Base-by-base conservation (phyloP, 1,284 basidiomycete species). In the Cutaneotrichosporon sp. region DNA sequence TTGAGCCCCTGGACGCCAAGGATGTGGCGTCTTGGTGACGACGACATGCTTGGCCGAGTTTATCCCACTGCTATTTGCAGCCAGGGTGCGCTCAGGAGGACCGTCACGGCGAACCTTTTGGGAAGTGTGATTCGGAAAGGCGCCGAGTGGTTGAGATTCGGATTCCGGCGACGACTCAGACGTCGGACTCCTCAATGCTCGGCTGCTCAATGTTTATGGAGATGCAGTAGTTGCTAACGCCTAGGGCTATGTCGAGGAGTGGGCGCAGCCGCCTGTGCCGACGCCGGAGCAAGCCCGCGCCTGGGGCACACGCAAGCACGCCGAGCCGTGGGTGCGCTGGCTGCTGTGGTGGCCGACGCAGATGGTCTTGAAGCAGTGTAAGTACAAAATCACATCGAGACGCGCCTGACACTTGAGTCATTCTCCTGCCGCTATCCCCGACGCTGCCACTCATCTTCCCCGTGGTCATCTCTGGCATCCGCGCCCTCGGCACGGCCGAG, bases 181-280 rank as follows among this genome's bases (percentile, higher is more conserved):
- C n/a, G n/a, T n/a, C n/a, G n/a, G n/a, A n/a, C n/a, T n/a, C n/a
- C n/a, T n/a, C n/a, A n/a, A n/a, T n/a, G n/a, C n/a, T n/a, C n/a
- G n/a, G n/a, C n/a, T n/a, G n/a, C n/a, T n/a, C n/a, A n/a, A n/a
- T 38, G 37, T 10, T 39, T 35, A 35, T 35, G 34, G 9, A 35
- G 7, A 10, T 7, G 30, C 2, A 21, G n/a, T n/a, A n/a, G 26
- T 30, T 21, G 36, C 49, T 43, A 4, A 49, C 45, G 12, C 46
- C 2, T 57, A 80, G 57, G 83, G 86, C 0, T 93, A 93, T 61
- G 83, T 90, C 3, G 89, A 93, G 66, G 90, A 92, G 74, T 90
- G 86, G 87, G 80, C 84, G 17, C 65, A 77, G 5, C 88, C 88
- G 0, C 88, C 89, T 23, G 41, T 40, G 4, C 45, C 58, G 4